Evolutionary conservation across 306 rosid genomes (phyloP), one percentile per base, ranked within the genome.

Genomic region (Prunus mongolica): DNA sequence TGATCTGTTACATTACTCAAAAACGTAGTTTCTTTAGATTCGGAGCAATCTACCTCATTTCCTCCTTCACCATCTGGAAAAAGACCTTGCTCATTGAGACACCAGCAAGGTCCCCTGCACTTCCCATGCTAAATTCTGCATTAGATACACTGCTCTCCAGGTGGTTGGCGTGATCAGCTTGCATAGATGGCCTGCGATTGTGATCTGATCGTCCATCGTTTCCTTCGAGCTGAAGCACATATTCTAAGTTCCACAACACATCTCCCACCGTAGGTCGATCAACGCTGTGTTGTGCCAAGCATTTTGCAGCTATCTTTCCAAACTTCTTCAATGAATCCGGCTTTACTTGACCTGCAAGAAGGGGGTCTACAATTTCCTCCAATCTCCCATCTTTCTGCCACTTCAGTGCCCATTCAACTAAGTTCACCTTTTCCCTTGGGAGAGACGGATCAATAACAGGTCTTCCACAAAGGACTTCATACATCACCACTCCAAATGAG

Each of bases 401-500:
- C 47, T 77, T 83, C 88, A 60, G 76, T 28, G 83, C 87, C 91
- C 93, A 90, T 27, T 90, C 91, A 65, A 86, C 73, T 12, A 90
- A 76, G 70, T 84, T 86, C 75, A 87, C 88, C 58, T 76, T 75
- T 30, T 80, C 91, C 80, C 90, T 80, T 12, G 88, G 74, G 24
- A 86, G 90, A 5, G 96, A 86, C 15, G 96, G 96, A 74, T 88
- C 88, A 19, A 90, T 80, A 11, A 82, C 96, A 50, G 96, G 87
- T 76, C 96, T 86, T 49, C 96, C 96, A 12, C 93, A 88, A 27
- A 88, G 89, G 60, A 88, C 81, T 83, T 90, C 96, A 54, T 85
- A 84, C 96, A 90, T 81, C 47, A 90, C 96, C 22, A 90, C 91
- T 28, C 96, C 96, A 18, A 90, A 88, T 16, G 96, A 88, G 85